Evolutionary conservation across 495 filamentous ascomycete species (phyloP).

Genomic region (Penicillium tannophilum): DNA sequence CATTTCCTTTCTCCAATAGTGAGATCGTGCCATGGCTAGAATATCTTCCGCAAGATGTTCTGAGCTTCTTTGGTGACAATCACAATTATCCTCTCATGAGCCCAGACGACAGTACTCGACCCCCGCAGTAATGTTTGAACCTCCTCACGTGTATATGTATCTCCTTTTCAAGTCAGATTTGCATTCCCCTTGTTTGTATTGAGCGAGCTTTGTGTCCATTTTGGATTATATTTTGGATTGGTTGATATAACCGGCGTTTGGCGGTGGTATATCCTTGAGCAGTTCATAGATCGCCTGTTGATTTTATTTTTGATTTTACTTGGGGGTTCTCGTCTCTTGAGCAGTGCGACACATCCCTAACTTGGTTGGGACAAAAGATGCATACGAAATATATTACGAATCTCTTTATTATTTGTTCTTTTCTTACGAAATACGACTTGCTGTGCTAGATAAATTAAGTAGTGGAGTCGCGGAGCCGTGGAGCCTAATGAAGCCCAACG

Average conservation of each 20-base stretch:
- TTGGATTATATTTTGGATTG: not conserved
- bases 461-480: not conserved
- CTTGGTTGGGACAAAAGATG: not conserved
- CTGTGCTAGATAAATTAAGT: not conserved
- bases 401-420: not conserved
- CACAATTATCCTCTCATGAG: constrained; percentile 42
- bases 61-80: constrained; percentile 55
- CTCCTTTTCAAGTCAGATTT: constrained; percentile 15
- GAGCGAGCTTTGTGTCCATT: constrained; percentile 15
- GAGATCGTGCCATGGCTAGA: constrained; percentile 70
- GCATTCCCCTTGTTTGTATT: constrained; percentile 14
- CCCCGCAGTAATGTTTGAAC: constrained; percentile 25
- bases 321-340: not conserved
- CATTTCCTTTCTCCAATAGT: constrained; percentile 49
- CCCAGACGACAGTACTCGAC: constrained; percentile 32
- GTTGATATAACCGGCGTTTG: constrained; percentile 8
- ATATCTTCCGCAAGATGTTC: constrained; percentile 65
- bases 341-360: not conserved
- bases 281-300: constrained; percentile 12
- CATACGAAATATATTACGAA: not conserved
- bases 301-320: not conserved
- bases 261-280: constrained; percentile 6
- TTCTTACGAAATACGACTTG: not conserved
- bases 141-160: constrained; percentile 26
- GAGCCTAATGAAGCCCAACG: constrained; percentile 8